A percentile compares a stretch with the other conserved stretches of the same genome.
phyloP scores from a whole-genome alignment of 495 filamentous ascomycete genomes.

The Tuber aestivum region DNA sequence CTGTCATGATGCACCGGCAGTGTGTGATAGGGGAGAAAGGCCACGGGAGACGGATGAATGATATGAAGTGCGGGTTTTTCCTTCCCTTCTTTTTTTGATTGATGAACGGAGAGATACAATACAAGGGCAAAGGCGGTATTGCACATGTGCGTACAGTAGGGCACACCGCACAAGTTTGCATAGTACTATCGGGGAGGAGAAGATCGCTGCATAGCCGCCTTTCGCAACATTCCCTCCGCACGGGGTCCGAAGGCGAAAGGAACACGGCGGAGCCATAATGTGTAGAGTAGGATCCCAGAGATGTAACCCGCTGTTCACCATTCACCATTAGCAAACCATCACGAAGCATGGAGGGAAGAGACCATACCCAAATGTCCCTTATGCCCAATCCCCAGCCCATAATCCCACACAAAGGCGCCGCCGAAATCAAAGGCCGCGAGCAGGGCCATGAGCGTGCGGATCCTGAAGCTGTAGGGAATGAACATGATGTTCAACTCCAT shows the following conservation, averaged over 20 bases:
- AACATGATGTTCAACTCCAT: constrained; percentile 27
- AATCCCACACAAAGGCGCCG: constrained; percentile 31
- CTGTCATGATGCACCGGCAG: neutral
- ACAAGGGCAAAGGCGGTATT: neutral
- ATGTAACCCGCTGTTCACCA: neutral
- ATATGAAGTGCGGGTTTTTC: neutral
- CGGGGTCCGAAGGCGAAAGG: neutral
- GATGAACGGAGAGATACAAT: neutral
- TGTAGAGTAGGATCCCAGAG: constrained; percentile 6
- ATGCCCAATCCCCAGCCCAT: constrained; percentile 29
- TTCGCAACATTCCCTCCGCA: neutral
- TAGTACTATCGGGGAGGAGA: neutral
- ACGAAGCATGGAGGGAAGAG: neutral
- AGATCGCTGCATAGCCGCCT: neutral
- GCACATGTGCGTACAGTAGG: neutral
- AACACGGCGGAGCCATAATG: neutral
- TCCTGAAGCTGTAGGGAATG: constrained; percentile 23
- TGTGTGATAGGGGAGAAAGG: neutral
- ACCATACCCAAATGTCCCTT: constrained; percentile 33
- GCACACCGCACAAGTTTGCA: neutral
- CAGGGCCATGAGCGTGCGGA: constrained; percentile 12
- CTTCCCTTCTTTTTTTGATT: neutral
- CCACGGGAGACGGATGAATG: neutral
- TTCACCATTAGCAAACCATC: neutral
- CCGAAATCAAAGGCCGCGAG: constrained; percentile 30